phyloP scores from a whole-genome alignment of 257 asterid genomes.

The Gentiana straminea region DNA sequence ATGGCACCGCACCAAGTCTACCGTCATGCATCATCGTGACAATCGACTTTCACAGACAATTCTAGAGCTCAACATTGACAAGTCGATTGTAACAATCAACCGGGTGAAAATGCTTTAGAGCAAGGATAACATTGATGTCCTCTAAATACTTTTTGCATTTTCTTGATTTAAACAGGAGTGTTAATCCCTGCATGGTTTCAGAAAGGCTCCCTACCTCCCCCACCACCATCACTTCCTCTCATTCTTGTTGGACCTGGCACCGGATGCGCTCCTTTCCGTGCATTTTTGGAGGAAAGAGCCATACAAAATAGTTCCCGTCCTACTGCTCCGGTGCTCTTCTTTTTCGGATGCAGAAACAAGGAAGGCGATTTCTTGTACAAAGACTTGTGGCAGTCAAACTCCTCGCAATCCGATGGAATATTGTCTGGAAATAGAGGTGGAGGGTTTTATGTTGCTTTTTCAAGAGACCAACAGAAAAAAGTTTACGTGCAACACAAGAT shows the following conservation, averaged over 20 bases:
- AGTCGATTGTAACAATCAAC: no score
- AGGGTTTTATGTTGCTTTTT: constrained; percentile 78
- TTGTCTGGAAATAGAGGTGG: constrained; percentile 82
- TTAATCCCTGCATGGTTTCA: constrained; percentile 67
- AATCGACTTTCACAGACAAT: no score
- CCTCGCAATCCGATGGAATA: constrained; percentile 47
- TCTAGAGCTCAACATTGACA: no score
- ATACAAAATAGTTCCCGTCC: constrained; percentile 44
- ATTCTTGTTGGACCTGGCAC: constrained; percentile 97
- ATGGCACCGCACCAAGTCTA: no score
- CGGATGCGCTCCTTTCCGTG: constrained; percentile 94
- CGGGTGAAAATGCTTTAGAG: no score
- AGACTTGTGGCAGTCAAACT: constrained; percentile 73
- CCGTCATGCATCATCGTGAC: no score
- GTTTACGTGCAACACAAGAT: constrained; percentile 89
- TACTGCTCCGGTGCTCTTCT: constrained; percentile 73
- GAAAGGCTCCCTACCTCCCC: constrained; percentile 78
- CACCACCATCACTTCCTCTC: constrained; percentile 75
- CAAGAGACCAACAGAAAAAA: constrained; percentile 79
- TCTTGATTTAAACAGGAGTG: constrained; percentile 37
- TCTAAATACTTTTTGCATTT: not conserved
- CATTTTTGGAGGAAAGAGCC: constrained; percentile 79
- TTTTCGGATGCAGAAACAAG: constrained; percentile 83
- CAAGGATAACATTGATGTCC: not conserved
- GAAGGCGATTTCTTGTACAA: constrained; percentile 61